phyloP scores from a whole-genome alignment of 805 yeast species.

The Kurtzmaniella fragi region DNA sequence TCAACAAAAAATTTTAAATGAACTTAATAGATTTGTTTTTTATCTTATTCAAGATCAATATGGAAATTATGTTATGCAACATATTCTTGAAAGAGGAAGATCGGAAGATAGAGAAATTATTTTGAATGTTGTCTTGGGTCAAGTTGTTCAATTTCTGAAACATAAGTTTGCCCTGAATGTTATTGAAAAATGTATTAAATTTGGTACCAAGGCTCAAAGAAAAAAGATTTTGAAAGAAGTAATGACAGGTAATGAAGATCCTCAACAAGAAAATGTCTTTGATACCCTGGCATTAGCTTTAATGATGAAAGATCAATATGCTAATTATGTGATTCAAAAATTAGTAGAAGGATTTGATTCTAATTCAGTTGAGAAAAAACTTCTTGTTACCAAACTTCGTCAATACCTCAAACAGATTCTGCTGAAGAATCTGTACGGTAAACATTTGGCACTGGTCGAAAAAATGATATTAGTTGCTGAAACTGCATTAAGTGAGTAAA shows the following conservation, averaged over 20 bases:
- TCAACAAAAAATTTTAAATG: slow-evolving; percentile 62
- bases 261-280: slow-evolving; percentile 41
- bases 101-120: slow-evolving; percentile 55
- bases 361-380: slow-evolving; percentile 56
- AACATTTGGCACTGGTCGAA: slow-evolving; percentile 80
- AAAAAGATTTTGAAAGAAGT: slow-evolving; percentile 61
- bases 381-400: slow-evolving; percentile 69
- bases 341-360: slow-evolving; percentile 73
- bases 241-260: slow-evolving; percentile 46
- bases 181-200: slow-evolving; percentile 86
- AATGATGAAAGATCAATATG: slow-evolving; percentile 98
- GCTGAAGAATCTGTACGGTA: slow-evolving; percentile 61
- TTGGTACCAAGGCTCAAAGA: slow-evolving; percentile 63
- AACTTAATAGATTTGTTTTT: slow-evolving; percentile 66
- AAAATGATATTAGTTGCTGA: slow-evolving; percentile 58
- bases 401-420: slow-evolving; percentile 74
- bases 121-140: slow-evolving; percentile 61
- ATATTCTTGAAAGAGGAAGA: slow-evolving; percentile 83
- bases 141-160: slow-evolving; percentile 78
- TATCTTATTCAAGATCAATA: slow-evolving; percentile 90
- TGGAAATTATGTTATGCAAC: slow-evolving; percentile 97
- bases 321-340: slow-evolving; percentile 95
- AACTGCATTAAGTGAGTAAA: slow-evolving; percentile 34
- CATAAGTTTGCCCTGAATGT: slow-evolving; percentile 98
- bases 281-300: slow-evolving; percentile 71